These are phyloP conservation scores for Pseudocercospora crystallina DNA, from an alignment of 2,329 filamentous ascomycete genomes.

Conservation along the genomic window DNA sequence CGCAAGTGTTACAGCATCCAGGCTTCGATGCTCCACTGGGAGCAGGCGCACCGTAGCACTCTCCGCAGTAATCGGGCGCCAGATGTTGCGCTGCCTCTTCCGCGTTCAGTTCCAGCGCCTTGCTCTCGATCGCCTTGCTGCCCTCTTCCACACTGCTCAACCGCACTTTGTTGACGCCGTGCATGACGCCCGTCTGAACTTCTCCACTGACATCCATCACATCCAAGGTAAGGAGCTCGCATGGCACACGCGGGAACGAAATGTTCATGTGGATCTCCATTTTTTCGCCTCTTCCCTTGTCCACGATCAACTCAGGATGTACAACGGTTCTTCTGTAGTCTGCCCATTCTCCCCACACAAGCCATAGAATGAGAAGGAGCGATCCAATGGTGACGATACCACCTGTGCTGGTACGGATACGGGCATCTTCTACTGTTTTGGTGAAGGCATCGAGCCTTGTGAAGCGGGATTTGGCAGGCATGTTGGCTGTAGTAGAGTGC, in stretches of 20 bases:
- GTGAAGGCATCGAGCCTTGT: slow-evolving; percentile 97
- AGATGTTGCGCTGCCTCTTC: slow-evolving; percentile 71
- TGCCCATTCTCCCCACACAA: slow-evolving; percentile 92
- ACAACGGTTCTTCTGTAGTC: slow-evolving; percentile 87
- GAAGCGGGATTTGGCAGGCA: slow-evolving; percentile 91
- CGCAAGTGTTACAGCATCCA: slow-evolving; percentile 97
- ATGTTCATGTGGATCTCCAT: slow-evolving; percentile 99
- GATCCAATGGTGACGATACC: slow-evolving; percentile 93
- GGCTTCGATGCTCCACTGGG: slow-evolving; percentile 70
- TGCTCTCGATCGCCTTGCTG: slow-evolving; percentile 70
- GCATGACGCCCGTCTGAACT: slow-evolving; percentile 89
- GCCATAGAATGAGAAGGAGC: slow-evolving; percentile 80
- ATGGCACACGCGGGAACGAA: slow-evolving; percentile 89
- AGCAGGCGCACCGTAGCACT: slow-evolving; percentile 81
- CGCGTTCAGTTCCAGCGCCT: slow-evolving; percentile 67
- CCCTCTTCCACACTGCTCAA: slow-evolving; percentile 72
- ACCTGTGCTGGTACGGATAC: slow-evolving; percentile 91
- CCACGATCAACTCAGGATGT: slow-evolving; percentile 89
- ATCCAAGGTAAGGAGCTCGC: slow-evolving; percentile 92
- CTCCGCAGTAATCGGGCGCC: slow-evolving; percentile 87
- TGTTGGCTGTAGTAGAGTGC: slow-evolving; percentile 40
- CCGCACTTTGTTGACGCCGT: slow-evolving; percentile 89
- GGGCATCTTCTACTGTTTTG: slow-evolving; percentile 90
- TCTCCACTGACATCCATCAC: slow-evolving; percentile 99
- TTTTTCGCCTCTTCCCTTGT: slow-evolving; percentile 94